Evolutionary conservation across 1,139 yeast species (phyloP), one percentile per base, ranked within the genome.

Genomic region (Diutina sp.): DNA sequence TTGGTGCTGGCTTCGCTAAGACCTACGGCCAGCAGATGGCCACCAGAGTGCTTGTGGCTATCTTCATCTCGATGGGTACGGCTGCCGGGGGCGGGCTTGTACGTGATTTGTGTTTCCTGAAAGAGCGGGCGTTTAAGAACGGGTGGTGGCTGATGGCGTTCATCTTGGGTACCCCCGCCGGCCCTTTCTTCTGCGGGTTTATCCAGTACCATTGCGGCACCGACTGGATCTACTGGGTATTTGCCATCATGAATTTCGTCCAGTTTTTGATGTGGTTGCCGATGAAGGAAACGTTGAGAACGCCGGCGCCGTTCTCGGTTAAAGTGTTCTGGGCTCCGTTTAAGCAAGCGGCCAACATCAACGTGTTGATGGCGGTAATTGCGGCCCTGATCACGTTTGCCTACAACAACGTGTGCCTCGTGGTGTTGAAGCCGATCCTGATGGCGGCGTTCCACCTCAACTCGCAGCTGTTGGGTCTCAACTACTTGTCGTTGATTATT

Each of bases 1-100:
- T 50, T 30, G 53, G 53, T 16, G 53, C 44, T 32, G 53, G 53
- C 7, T 50, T n/a, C 12, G 44, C 45, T 8, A 50, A 25, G 8
- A 50, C 53, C 6, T 50, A 50, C 32, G 53, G 44, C 16, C 53
- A 50, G n/a, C 53, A 50, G 32, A 30, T 50, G 53, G 53, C 53
- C 12, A 50, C 53, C 6, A 7, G 53, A 14, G 53, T 50, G 44
- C 32, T 50, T 11, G 53, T 30, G 12, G 53, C 44, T 6, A n/a
- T 30, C n/a, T n/a, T n/a, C 11, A 18, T 50, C 18, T 16, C 29
- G n/a, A 50, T 38, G 12, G 41, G 44, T 6, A 28, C 32, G 21
- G 53, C 53, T 9, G 16, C 44, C 7, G 53, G 53, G 1, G 53
- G 53, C 12, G 53, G 41, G 6, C 18, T 50, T 11, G 53, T 50